These are phyloP conservation scores for Wickerhamomyces canadensis DNA, from an alignment of 805 yeast species.

Conservation along the genomic window DNA sequence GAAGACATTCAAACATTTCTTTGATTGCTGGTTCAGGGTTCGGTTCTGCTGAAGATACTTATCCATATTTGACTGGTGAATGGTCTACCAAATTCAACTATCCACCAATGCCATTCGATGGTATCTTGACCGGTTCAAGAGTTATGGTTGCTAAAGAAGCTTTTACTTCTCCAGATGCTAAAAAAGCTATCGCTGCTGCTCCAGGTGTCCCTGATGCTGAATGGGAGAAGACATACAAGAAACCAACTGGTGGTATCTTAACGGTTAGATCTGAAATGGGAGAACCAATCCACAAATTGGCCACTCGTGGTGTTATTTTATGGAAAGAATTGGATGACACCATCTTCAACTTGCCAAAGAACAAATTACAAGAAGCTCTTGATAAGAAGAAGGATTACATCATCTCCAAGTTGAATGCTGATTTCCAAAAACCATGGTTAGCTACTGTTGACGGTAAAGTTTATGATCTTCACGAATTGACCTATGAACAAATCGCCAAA, in stretches of 20 bases:
- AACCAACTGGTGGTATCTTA: slow-evolving; percentile 94
- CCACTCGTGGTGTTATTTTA: slow-evolving; percentile 94
- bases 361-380: slow-evolving; percentile 76
- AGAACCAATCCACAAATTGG: slow-evolving; percentile 97
- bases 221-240: slow-evolving; percentile 94
- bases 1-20: slow-evolving; percentile 85
- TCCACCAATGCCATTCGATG: slow-evolving; percentile 99
- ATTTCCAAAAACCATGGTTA: slow-evolving; percentile 98
- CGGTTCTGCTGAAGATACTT: slow-evolving; percentile 94
- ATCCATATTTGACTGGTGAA: slow-evolving; percentile 94
- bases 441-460: slow-evolving; percentile 67
- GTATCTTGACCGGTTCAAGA: slow-evolving; percentile 92
- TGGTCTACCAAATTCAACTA: slow-evolving; percentile 87
- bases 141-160: slow-evolving; percentile 98
- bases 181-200: slow-evolving; percentile 83
- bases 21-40: slow-evolving; percentile 98
- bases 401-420: slow-evolving; percentile 80
- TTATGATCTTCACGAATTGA: slow-evolving; percentile 92
- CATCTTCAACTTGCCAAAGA: slow-evolving; percentile 85
- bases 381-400: slow-evolving; percentile 81
- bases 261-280: slow-evolving; percentile 99
- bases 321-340: slow-evolving; percentile 98
- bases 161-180: slow-evolving; percentile 88
- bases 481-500: slow-evolving; percentile 83
- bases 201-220: slow-evolving; percentile 82